These are phyloP conservation scores for Diaporthe sp. DNA, from an alignment of 2,329 filamentous ascomycete genomes.

Conservation along the genomic window DNA sequence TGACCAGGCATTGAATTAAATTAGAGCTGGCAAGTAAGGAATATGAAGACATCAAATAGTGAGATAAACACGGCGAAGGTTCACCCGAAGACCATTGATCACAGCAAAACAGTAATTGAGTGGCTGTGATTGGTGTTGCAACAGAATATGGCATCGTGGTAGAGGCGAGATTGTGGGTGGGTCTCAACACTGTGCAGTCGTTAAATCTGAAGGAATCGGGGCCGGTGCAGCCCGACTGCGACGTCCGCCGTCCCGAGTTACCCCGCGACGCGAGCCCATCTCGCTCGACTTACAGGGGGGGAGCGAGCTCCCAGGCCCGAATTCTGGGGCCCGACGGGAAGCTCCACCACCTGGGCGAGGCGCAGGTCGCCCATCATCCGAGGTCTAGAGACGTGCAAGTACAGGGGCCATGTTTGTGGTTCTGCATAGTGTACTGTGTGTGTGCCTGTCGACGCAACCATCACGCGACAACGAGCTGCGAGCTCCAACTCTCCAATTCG, in stretches of 20 bases:
- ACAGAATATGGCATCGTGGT: background rate
- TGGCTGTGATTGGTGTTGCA: background rate
- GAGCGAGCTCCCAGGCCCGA: background rate
- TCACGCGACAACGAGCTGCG: conserved; percentile 5
- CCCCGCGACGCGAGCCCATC: conserved; percentile 18
- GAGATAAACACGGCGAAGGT: background rate
- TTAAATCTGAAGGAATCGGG: background rate
- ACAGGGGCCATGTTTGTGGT: background rate
- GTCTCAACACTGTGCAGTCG: background rate
- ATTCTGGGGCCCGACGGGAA: conserved; percentile 6
- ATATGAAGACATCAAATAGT: no score
- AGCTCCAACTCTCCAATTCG: conserved; percentile 3
- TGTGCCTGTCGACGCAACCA: conserved; percentile 11
- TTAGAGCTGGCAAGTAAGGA: background rate
- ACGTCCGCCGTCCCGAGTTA: conserved; percentile 13
- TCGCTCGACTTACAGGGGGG: background rate
- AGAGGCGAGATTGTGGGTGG: background rate
- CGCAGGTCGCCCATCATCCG: conserved; percentile 21
- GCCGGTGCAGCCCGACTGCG: conserved; percentile 27
- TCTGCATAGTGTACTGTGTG: conserved; percentile 5
- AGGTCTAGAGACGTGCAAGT: background rate
- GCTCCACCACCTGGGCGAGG: background rate
- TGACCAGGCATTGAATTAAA: no score
- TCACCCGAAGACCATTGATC: background rate
- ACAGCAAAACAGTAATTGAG: background rate